phyloP scores from a whole-genome alignment of 495 filamentous ascomycete species.

The Neurospora hispaniola region DNA sequence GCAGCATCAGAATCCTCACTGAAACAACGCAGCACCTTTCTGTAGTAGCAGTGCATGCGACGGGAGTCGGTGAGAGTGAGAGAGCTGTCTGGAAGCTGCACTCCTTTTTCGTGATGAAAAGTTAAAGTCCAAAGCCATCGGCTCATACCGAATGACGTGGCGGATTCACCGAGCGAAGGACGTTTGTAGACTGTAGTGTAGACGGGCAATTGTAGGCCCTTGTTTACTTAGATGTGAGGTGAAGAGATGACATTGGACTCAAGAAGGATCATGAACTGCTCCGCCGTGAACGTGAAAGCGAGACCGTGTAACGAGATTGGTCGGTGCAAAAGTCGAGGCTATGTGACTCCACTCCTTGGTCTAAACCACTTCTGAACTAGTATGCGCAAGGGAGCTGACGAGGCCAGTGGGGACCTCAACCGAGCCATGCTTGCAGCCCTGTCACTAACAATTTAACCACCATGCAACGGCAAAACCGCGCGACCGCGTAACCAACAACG shows the following conservation, averaged over 20 bases:
- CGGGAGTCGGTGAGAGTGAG: background rate
- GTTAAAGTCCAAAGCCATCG: background rate
- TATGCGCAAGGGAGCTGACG: background rate
- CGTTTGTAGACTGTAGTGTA: too few relatives aligned
- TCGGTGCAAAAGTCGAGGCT: background rate
- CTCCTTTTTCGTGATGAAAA: background rate
- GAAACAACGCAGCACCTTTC: background rate
- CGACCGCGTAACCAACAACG: background rate
- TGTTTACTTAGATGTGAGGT: background rate
- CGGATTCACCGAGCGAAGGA: background rate
- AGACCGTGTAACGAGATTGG: background rate
- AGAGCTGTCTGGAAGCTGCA: background rate
- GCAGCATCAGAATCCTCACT: background rate
- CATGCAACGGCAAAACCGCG: background rate
- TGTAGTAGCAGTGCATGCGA: background rate
- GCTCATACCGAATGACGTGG: background rate
- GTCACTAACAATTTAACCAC: background rate
- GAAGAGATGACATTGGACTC: background rate
- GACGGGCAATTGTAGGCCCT: background rate
- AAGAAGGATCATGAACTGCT: background rate
- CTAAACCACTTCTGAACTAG: background rate
- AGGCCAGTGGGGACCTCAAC: background rate
- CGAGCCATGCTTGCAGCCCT: background rate
- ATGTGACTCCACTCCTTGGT: background rate
- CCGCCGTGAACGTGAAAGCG: background rate